Conservation (phyloP, 2,329 filamentous ascomycete genomes). For the Aspergillus sp. region DNA sequence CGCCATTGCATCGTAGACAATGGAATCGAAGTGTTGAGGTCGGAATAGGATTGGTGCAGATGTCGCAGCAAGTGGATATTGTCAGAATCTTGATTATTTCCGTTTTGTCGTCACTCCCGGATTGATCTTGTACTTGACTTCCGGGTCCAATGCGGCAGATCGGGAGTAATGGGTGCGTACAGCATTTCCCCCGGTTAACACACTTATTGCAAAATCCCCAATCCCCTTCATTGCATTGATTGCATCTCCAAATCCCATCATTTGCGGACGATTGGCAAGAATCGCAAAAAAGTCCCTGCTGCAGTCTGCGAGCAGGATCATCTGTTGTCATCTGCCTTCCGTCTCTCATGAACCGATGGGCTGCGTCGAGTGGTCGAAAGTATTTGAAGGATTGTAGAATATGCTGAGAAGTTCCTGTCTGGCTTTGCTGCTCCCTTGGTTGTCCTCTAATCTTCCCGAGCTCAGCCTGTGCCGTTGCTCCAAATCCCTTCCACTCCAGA, state of each 20-base stretch:
- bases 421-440: slow-evolving; percentile 26
- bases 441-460: slow-evolving; percentile 62
- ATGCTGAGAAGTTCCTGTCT: slow-evolving; percentile 50
- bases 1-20: slow-evolving; percentile 74
- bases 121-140: slow-evolving; percentile 25
- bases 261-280: slow-evolving; percentile 75
- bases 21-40: slow-evolving; percentile 74
- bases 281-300: slow-evolving; percentile 84
- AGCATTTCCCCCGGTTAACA: slow-evolving; percentile 79
- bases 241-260: slow-evolving; percentile 88
- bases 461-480: slow-evolving; percentile 68
- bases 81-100: slow-evolving; percentile 68
- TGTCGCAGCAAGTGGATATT: slow-evolving; percentile 77
- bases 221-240: slow-evolving; percentile 84
- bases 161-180: slow-evolving; percentile 80
- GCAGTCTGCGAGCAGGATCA: slow-evolving; percentile 69
- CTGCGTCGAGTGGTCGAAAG: slow-evolving; percentile 32
- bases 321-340: slow-evolving; percentile 62
- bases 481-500: slow-evolving; percentile 86
- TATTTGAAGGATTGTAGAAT: slow-evolving; percentile 49
- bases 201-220: slow-evolving; percentile 94
- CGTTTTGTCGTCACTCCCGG: slow-evolving; percentile 37
- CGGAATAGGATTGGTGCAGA: slow-evolving; percentile 74
- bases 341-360: slow-evolving; percentile 41
- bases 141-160: slow-evolving; percentile 63